phyloP scores from a whole-genome alignment of 129 eudicot species.

The Pittosporum tobira region DNA sequence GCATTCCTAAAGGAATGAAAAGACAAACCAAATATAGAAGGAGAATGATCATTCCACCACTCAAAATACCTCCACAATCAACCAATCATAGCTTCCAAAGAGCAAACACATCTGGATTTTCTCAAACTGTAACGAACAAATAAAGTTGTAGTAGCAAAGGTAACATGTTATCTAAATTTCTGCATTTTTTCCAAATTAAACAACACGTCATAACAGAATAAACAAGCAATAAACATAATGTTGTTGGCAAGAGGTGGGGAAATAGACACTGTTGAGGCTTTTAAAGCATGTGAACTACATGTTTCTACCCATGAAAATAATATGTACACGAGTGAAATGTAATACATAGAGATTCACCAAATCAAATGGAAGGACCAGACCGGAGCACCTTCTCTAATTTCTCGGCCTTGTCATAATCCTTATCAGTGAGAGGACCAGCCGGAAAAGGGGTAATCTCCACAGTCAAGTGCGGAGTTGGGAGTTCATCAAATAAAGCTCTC shows the following conservation, averaged over 20 bases:
- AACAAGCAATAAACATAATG: neutral
- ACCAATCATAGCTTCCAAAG: too few species aligned
- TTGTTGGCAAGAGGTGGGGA: neutral
- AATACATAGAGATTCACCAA: constrained; percentile 1
- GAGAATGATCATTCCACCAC: too few species aligned
- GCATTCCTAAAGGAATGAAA: too few species aligned
- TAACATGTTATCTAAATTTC: too few species aligned
- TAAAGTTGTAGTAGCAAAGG: too few species aligned
- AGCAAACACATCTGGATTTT: too few species aligned
- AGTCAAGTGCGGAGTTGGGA: constrained; percentile 76
- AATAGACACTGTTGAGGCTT: neutral
- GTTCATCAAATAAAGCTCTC: constrained; percentile 78
- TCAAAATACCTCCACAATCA: too few species aligned
- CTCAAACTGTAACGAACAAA: too few species aligned
- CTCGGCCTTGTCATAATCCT: constrained; percentile 76
- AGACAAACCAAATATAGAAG: too few species aligned
- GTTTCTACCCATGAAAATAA: constrained; percentile 1
- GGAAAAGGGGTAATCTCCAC: constrained; percentile 90
- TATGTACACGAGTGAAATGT: constrained; percentile 7
- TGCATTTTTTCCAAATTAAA: too few species aligned
- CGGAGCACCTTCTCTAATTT: constrained; percentile 86
- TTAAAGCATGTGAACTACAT: neutral
- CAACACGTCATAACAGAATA: too few species aligned
- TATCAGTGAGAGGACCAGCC: constrained; percentile 77
- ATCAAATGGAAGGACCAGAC: constrained; percentile 71